Evolutionary conservation across 164 flowering plant genomes (phyloP).

Genomic region (Magnolia kwangsiensis): DNA sequence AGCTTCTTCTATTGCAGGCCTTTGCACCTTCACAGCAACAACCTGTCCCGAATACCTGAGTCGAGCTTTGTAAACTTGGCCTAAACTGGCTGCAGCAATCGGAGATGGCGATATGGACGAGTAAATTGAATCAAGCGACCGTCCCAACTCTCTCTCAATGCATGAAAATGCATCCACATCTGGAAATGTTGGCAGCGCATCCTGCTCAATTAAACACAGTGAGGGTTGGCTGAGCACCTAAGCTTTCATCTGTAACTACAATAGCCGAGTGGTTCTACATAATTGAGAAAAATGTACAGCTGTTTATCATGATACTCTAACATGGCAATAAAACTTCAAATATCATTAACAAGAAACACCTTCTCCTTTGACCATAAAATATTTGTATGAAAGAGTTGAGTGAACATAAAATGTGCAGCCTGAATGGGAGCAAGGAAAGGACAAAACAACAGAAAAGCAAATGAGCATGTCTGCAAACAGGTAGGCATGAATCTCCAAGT

Average conservation of each 20-base stretch:
- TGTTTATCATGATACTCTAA: not conserved
- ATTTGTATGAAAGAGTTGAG: too few relatives aligned
- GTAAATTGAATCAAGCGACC: constrained; percentile 69
- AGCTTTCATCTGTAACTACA: not conserved
- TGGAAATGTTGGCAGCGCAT: constrained; percentile 93
- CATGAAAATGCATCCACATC: constrained; percentile 82
- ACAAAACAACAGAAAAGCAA: not conserved
- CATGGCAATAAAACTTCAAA: constrained; percentile 1
- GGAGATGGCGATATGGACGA: constrained; percentile 81
- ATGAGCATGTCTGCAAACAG: not conserved
- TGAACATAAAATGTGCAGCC: not conserved
- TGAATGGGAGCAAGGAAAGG: not conserved
- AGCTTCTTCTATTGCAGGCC: constrained; percentile 91
- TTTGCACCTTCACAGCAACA: constrained; percentile 96
- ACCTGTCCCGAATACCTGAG: constrained; percentile 67
- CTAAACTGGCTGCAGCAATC: constrained; percentile 98
- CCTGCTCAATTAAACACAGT: constrained; percentile 43
- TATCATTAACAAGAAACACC: not conserved
- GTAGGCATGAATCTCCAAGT: too few relatives aligned
- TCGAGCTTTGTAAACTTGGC: constrained; percentile 94
- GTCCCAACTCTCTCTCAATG: constrained; percentile 77
- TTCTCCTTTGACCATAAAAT: too few relatives aligned
- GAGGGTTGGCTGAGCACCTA: constrained; percentile 2
- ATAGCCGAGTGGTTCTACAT: not conserved
- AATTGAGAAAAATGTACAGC: not conserved